Base-by-base conservation (phyloP, 352 stramenopile genomes). In the Phytophthora fragariae region DNA sequence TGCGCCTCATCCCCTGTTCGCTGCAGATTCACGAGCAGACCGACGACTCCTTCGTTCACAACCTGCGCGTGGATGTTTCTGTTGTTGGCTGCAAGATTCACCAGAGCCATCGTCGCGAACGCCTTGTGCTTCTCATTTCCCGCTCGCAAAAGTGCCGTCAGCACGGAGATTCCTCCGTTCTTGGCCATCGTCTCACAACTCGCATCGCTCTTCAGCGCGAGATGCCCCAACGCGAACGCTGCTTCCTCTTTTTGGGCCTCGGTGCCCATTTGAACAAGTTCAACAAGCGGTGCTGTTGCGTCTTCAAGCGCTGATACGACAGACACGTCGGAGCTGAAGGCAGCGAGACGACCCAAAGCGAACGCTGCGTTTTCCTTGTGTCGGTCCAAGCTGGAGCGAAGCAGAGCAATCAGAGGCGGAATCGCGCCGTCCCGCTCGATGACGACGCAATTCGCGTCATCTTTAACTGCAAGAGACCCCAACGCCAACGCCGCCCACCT, bases 191-290 rank as follows among this genome's bases (percentile, higher is more conserved):
- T 35, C 11, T 37, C 56, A 9, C 31, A 49, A 21, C 31, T 62
- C 12, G 35, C 9, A 7, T 62, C 56, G 24, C 31, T 49, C 21
- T 50, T 62, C 19, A 62, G 35, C 14, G 56, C 27, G 21, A 62
- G 50, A 33, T 62, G 56, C 1, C 56, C 56, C 49, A 67, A 29
- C 12, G 60, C 60, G n/a, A 46, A 55, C 2, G 49, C 21, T 11
- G 60, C 61, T 44, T 68, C 55, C 29, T 61, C 61, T 21, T 61
- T 68, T 19, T 68, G 60, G 4, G 24, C 49, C 21, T 67, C 49
- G n/a, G 33, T 44, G 11, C 49, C 49, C n/a, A 35, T 39, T 17
- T 27, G 21, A 12, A 59, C 7, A 7, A 67, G 35, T 6, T 27
- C 12, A 21, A 71, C 21, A 1, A 75, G 35, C 4, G 64, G 35